Base-by-base conservation (phyloP, 495 filamentous ascomycete genomes). In the Pseudotulostoma volvatum region DNA sequence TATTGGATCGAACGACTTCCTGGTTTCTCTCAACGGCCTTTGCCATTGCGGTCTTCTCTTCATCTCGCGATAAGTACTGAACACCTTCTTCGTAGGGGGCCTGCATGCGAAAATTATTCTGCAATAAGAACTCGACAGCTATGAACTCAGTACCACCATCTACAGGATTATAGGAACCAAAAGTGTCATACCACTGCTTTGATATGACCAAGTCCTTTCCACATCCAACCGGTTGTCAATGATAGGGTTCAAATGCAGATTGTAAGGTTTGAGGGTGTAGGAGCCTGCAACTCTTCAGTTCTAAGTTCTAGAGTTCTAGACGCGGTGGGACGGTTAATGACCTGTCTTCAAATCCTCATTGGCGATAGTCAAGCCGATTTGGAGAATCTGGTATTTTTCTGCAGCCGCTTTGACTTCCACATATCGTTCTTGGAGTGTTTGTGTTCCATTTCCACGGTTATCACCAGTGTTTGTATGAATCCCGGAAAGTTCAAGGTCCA, bases 401-500 rank as follows among this genome's bases (percentile, higher is more conserved):
- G 83, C 83, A 1, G 74, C 76, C 18, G 57, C 54, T 51, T 74
- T 83, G 21, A 63, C 60, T 34, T 79, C 73, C 9, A 57, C 47
- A 46, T 90, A 90, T n/a, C 72, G 60, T 25, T 81, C 61, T 43
- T 84, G 70, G 0, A 84, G 53, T 4, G 62, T 63, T 18, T 57
- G 59, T 25, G 53, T 52, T 33, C 47, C 49, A 9, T 38, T 36
- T 11, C 23, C 11, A 1, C 37, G 41, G 34, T 41, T 40, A 14
- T 36, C 38, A 25, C 38, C 44, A 33, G 36, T 40, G 34, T 18
- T 15, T 19, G 36, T 37, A 39, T 31, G 35, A 33, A 92, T 76
- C 0, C 84, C 84, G 3, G 76, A 81, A 44, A 90, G 69, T 51
- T 93, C 84, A 16, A 86, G 60, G 46, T 90, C 84, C 30, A 90